phyloP scores from a whole-genome alignment of 139 green algal species.

The Picochlorum sp. region DNA sequence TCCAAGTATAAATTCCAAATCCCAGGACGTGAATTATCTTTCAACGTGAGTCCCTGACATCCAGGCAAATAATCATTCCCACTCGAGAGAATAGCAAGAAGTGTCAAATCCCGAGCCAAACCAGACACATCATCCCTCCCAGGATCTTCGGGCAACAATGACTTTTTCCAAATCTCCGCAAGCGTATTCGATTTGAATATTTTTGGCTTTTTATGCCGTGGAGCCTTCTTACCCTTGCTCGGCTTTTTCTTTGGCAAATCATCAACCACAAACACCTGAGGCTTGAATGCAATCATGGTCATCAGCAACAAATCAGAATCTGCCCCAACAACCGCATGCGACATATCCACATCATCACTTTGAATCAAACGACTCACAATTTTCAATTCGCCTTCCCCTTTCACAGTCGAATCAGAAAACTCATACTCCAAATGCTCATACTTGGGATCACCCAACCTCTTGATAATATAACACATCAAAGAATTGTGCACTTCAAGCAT shows the following conservation, averaged over 20 bases:
- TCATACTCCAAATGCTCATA: constrained; percentile 57
- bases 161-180: constrained; percentile 15
- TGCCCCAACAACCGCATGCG: constrained; percentile 53
- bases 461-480: constrained; percentile 55
- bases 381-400: constrained; percentile 88
- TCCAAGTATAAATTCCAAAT: constrained; percentile 35
- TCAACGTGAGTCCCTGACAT: constrained; percentile 15
- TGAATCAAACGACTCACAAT: constrained; percentile 60
- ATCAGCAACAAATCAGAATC: constrained; percentile 81
- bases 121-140: constrained; percentile 1
- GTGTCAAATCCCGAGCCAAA: constrained; percentile 43
- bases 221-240: background rate
- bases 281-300: constrained; percentile 35
- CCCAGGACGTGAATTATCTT: constrained; percentile 20
- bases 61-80: constrained; percentile 76
- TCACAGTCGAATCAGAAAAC: constrained; percentile 67
- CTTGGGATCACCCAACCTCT: constrained; percentile 26
- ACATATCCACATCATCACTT: constrained; percentile 1
- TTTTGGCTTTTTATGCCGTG: background rate
- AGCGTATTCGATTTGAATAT: constrained; percentile 14
- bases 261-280: constrained; percentile 8
- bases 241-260: background rate
- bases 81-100: constrained; percentile 50
- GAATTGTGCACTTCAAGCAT: constrained; percentile 65
- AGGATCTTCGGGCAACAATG: constrained; percentile 9